Conservation (phyloP, 116 monocot species). For the Iris pallida region DNA sequence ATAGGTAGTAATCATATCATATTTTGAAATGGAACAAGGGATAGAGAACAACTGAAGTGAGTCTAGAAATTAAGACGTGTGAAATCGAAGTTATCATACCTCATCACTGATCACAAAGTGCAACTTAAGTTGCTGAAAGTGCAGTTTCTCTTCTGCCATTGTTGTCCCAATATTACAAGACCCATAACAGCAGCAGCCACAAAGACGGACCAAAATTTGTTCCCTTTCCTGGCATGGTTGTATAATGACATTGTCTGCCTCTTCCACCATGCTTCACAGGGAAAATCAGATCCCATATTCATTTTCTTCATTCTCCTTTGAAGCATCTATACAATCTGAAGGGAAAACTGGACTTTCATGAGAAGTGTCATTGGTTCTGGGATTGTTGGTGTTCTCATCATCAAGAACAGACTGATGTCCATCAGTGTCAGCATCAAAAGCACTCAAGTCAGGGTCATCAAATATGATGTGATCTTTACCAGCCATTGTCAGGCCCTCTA, state of each 20-base stretch:
- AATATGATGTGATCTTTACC: conserved; percentile 15
- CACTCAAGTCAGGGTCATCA: conserved; percentile 6
- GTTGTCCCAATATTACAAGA: conserved; percentile 53
- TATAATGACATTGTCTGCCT: conserved; percentile 46
- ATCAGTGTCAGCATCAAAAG: conserved; percentile 19
- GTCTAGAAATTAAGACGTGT: too few species aligned
- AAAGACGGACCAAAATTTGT: conserved; percentile 65
- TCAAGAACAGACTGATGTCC: conserved; percentile 7
- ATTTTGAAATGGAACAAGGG: too few species aligned
- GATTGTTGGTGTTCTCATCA: conserved; percentile 12
- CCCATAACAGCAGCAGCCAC: conserved; percentile 76
- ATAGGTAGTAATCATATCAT: too few species aligned
- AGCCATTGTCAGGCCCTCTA: conserved; percentile 14
- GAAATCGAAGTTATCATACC: conserved; percentile 31
- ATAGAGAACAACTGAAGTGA: too few species aligned
- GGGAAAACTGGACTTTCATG: conserved; percentile 4
- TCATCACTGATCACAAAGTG: conserved; percentile 38
- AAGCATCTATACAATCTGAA: conserved; percentile 18
- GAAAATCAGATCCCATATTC: conserved; percentile 19
- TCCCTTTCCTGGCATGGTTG: conserved; percentile 54
- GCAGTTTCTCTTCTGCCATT: conserved; percentile 61
- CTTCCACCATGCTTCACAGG: conserved; percentile 81
- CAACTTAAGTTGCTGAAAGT: conserved; percentile 54
- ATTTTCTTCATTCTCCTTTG: conserved; percentile 18
- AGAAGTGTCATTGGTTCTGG: conserved; percentile 20